phyloP scores from a whole-genome alignment of 2,329 filamentous ascomycete species.

The Stachybotrys chlorohalonatus region DNA sequence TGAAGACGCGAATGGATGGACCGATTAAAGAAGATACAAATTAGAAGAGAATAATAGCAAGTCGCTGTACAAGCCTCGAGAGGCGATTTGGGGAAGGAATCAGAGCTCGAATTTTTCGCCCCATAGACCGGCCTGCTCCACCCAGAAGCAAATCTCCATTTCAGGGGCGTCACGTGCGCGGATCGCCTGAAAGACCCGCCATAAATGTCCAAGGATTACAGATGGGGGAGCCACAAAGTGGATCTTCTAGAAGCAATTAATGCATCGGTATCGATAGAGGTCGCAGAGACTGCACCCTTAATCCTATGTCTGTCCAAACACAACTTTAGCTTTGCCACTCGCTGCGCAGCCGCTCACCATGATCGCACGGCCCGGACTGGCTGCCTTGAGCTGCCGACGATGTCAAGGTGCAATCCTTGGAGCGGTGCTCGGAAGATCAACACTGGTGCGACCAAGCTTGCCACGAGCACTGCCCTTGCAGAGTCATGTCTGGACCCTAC shows the following conservation, averaged over 20 bases:
- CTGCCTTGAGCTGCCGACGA: slow-evolving; percentile 19
- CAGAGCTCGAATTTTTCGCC: slow-evolving; percentile 4
- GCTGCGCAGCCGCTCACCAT: slow-evolving; percentile 8
- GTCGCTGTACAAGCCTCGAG: background rate
- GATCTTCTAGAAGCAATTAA: background rate
- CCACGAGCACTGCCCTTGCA: slow-evolving; percentile 1
- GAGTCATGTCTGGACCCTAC: slow-evolving; percentile 1
- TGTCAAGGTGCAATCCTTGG: slow-evolving; percentile 20
- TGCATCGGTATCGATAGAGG: background rate
- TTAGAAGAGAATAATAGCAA: background rate
- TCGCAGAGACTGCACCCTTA: background rate
- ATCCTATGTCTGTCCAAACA: background rate
- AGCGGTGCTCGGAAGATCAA: slow-evolving; percentile 15
- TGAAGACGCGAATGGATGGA: background rate
- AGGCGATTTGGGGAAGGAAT: background rate
- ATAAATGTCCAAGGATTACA: background rate
- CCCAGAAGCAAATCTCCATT: background rate
- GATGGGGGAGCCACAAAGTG: background rate
- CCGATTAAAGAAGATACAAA: background rate
- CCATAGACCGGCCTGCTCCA: background rate
- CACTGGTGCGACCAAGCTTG: slow-evolving; percentile 13
- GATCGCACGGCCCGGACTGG: slow-evolving; percentile 19
- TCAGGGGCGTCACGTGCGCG: slow-evolving; percentile 1
- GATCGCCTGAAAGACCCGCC: background rate
- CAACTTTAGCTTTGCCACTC: background rate